Evolutionary conservation across 345 rosid genomes (phyloP), one percentile per base, ranked within the genome.

Genomic region (Cochlearia excelsa): DNA sequence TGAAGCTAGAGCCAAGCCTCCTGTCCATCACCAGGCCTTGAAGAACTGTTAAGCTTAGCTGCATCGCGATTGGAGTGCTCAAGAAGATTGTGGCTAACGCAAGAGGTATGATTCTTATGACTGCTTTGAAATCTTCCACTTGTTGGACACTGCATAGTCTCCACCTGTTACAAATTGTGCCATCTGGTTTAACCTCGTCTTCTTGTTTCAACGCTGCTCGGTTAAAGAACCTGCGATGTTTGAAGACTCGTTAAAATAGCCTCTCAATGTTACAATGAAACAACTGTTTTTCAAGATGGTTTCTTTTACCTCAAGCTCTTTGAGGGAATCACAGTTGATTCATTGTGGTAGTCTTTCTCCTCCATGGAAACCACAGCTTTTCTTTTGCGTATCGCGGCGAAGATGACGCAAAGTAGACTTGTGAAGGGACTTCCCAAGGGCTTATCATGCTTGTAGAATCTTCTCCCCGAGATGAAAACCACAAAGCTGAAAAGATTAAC

Each of bases 91-190:
- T 37, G 4, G 72, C 66, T 61, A 84, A 79, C 31, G 76, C 75
- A 26, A 79, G 60, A 30, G 84, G 90, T 9, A 75, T 59, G 37
- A 82, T 76, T 62, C 66, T 79, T 5, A 84, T 37, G 3, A 87
- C 61, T 6, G 68, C 57, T 60, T 87, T 87, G 28, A 84, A 74
- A 69, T 84, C 85, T 64, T 87, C 91, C 35, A 82, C 88, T 72
- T 84, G 81, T 43, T 68, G 26, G 54, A 68, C 73, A 2, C 80
- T 61, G 69, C 88, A 79, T 30, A 87, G 45, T 48, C 81, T 79
- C 88, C 88, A 82, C 5, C 59, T 69, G 34, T 61, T 80, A 2
- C 65, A 54, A 4, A 74, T 49, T 26, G 75, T 57, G 6, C 78
- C 83, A 2, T 79, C 80, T 43, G 59, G 43, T 39, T 57, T 46